These are phyloP conservation scores for Cryphonectria carpinicola DNA, from an alignment of 2,329 filamentous ascomycete genomes.

Conservation along the genomic window DNA sequence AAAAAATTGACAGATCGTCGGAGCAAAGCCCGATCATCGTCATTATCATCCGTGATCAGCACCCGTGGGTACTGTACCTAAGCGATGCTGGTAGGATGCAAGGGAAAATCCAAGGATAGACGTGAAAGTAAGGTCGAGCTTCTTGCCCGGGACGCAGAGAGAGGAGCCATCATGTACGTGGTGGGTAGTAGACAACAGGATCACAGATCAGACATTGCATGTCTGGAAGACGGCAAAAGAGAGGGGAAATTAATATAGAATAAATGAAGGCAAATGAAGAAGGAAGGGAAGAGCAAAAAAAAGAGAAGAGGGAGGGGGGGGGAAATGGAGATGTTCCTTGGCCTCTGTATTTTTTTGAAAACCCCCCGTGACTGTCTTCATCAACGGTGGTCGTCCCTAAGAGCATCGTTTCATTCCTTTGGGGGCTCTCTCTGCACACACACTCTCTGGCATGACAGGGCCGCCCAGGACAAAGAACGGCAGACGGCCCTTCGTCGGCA, in stretches of 20 bases:
- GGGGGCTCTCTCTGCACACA: no score
- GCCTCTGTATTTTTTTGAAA: no score
- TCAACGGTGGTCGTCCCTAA: no score
- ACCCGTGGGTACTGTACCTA: background rate
- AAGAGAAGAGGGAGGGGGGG: background rate
- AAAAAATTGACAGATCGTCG: background rate
- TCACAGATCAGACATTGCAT: background rate
- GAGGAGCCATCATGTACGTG: background rate
- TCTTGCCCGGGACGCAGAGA: no score
- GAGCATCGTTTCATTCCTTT: no score
- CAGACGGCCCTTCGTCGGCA: slow-evolving; percentile 4
- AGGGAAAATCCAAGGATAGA: background rate
- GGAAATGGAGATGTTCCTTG: no score
- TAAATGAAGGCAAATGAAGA: background rate
- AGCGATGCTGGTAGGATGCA: background rate
- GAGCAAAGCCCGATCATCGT: background rate
- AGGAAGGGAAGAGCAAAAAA: background rate
- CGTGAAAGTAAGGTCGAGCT: background rate
- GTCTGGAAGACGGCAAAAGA: background rate
- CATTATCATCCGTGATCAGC: background rate
- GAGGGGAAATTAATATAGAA: background rate
- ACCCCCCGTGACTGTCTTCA: no score
- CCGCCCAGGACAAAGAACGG: background rate
- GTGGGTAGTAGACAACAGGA: background rate
- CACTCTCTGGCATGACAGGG: no score